Evolutionary conservation across 2,329 filamentous ascomycete species (phyloP), one percentile per base, ranked within the genome.

Genomic region (Pyrenochaeta sp.): DNA sequence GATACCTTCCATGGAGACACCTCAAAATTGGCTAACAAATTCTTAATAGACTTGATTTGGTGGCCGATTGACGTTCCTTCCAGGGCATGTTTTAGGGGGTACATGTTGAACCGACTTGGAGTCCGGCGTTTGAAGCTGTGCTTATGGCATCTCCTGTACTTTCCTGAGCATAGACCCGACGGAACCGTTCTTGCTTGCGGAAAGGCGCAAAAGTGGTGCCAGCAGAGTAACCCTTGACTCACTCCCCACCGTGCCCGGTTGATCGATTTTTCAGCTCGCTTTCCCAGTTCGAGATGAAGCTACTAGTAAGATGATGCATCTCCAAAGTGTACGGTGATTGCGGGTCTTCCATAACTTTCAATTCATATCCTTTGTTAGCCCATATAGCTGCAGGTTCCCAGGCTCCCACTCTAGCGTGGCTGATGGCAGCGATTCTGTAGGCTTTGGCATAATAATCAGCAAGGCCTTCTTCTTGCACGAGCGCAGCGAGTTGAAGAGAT

Each of bases 371-470:
- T 52, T 69, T 71, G 42, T 73, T 70, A 6, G 73, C 72, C 64
- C 71, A 77, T 1, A 67, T 49, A 1, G 72, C 66, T 15, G 74
- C 75, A 2, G 65, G 52, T 30, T 73, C 52, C 75, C 75, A 77
- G 10, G 71, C 61, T 34, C 72, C 64, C 1, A 70, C 54, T 45
- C 66, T 66, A 0, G 71, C 72, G 52, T 74, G 65, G 19, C 61
- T 72, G 32, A 76, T 66, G 2, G 75, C 74, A 5, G 64, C 73
- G 25, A 73, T 55, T 10, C 72, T 64, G 52, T 75, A 77, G 1
- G 68, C 69, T 53, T 69, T 70, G 6, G 72, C 72, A 32, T 73
- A 77, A 55, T 76, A 77, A 37, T 76, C 74, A 1, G 71, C 69
- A 15, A 77, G 68, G 2, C 66, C 68, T 48, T 77, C 75, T 52